Evolutionary conservation across 108 stramenopile genomes (phyloP).

Genomic region (Fragilaria crotonensis): DNA sequence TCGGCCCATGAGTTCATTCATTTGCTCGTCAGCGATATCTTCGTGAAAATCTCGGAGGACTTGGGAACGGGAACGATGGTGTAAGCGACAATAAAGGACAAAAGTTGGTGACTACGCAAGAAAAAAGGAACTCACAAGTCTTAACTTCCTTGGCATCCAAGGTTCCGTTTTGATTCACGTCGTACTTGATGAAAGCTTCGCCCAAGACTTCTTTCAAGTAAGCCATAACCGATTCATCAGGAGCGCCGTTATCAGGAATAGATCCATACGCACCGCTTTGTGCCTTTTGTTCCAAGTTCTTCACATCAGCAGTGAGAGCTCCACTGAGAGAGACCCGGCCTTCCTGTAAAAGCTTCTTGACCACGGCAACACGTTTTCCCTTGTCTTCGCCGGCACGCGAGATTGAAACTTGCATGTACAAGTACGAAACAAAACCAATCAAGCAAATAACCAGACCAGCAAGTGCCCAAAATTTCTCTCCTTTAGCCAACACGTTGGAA

Average conservation of each 20-base stretch:
- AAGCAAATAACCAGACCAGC: slow-evolving; percentile 58
- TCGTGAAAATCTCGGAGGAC: slow-evolving; percentile 85
- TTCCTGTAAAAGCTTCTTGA: slow-evolving; percentile 58
- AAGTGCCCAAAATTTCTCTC: slow-evolving; percentile 75
- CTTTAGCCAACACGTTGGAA: slow-evolving; percentile 48
- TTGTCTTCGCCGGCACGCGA: slow-evolving; percentile 52
- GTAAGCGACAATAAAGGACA: neutral
- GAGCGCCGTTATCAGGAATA: slow-evolving; percentile 2
- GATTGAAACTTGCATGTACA: slow-evolving; percentile 59
- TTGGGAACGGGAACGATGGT: too few species aligned
- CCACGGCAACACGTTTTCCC: slow-evolving; percentile 54
- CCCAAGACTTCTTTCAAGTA: slow-evolving; percentile 58
- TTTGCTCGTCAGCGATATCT: slow-evolving; percentile 30
- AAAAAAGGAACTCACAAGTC: slow-evolving; percentile 6
- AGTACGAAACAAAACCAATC: slow-evolving; percentile 59
- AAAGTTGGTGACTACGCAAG: slow-evolving; percentile 8
- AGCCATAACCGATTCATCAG: slow-evolving; percentile 26
- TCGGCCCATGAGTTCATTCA: slow-evolving; percentile 41
- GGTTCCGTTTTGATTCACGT: slow-evolving; percentile 52
- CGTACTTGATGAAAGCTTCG: slow-evolving; percentile 83
- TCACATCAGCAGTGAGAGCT: slow-evolving; percentile 44
- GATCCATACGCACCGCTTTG: slow-evolving; percentile 1
- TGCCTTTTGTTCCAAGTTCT: slow-evolving; percentile 12
- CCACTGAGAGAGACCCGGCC: slow-evolving; percentile 57
- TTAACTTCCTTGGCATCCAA: slow-evolving; percentile 71